Percentiles rank a stretch among this genome's conserved stretches.
Conservation (phyloP, 2,329 filamentous ascomycete species). For the Aspergillus ibericus region DNA sequence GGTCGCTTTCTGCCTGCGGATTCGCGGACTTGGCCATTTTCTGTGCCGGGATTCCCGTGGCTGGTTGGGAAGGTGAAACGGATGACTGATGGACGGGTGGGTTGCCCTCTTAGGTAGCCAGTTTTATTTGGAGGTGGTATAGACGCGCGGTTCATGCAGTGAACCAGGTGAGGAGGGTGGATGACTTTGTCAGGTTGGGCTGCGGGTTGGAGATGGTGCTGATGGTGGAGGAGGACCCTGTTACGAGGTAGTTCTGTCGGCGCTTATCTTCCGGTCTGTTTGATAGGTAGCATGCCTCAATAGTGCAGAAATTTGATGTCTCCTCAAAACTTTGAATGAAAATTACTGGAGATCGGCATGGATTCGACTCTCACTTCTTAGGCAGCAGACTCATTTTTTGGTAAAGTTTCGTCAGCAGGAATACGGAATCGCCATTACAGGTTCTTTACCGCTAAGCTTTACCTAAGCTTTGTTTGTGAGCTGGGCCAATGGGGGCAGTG, state of each 20-base stretch:
- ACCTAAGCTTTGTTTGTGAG: neutral
- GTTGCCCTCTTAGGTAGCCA: no score
- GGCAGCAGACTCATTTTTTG: neutral
- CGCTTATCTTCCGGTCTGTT: neutral
- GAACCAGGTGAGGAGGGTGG: neutral
- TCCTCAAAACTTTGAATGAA: no score
- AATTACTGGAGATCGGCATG: no score
- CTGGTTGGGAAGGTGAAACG: neutral
- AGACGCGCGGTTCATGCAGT: constrained; percentile 1
- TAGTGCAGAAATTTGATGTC: no score
- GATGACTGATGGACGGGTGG: neutral
- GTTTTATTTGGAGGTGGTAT: neutral
- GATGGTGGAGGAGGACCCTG: no score
- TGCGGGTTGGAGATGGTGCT: no score
- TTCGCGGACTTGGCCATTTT: neutral
- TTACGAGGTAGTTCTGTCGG: no score
- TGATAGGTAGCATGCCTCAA: no score
- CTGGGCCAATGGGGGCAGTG: neutral
- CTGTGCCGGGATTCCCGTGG: neutral
- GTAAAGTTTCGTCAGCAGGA: neutral
- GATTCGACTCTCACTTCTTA: no score
- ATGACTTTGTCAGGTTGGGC: neutral
- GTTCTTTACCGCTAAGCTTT: neutral
- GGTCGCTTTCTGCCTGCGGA: neutral
- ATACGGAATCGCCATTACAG: neutral